Base-by-base conservation (phyloP, 225 moss, liverwort and hornwort species). In the Marchantia paleacea region DNA sequence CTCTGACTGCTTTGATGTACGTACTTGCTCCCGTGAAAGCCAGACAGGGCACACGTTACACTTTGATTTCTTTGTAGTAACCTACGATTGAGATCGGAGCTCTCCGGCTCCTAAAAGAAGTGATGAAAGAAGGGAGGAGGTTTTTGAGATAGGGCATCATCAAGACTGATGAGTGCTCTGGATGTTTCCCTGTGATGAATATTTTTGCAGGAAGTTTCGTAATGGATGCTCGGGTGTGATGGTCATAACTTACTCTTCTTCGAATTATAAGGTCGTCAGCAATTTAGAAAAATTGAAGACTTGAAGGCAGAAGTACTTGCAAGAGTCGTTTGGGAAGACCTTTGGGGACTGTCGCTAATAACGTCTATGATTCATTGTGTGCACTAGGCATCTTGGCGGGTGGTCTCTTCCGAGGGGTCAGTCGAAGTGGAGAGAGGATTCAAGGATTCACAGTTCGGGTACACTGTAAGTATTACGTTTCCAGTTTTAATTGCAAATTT, bases 211-310 rank as follows among this genome's bases (percentile, higher is more conserved):
- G 22, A 90, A 88, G 50, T 90, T 96, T 58, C 91, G 90, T 53
- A 91, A 96, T 69, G 94, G 94, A 22, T 96, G 94, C 82, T 92
- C 96, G 9, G 92, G 94, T 4, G 74, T 91, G 12, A 90, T 96
- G 92, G 91, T 94, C 50, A 92, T 96, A 10, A 89, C 92, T 0
- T 96, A 89, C 79, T 89, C 96, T 13, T 90, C 96, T 0, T 87
- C 92, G 4, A 90, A 86, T n/a, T 90, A 91, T 61, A 88, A 91
- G 81, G 88, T 83, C 58, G 88, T 83, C 58, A 47, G 73, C 58
- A 14, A 65, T 74, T 51, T 10, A 20, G 4, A n/a, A 12, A 18
- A 11, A 50, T 12, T 52, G 4, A 72, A 20, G 19, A 19, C 50
- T 22, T n/a, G 4, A 72, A 0, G 18, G 69, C 69, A 31, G 18